Percentiles rank a stretch among this genome's conserved stretches.
phyloP scores from a whole-genome alignment of 495 filamentous ascomycete genomes.

The Neurospora sp. region DNA sequence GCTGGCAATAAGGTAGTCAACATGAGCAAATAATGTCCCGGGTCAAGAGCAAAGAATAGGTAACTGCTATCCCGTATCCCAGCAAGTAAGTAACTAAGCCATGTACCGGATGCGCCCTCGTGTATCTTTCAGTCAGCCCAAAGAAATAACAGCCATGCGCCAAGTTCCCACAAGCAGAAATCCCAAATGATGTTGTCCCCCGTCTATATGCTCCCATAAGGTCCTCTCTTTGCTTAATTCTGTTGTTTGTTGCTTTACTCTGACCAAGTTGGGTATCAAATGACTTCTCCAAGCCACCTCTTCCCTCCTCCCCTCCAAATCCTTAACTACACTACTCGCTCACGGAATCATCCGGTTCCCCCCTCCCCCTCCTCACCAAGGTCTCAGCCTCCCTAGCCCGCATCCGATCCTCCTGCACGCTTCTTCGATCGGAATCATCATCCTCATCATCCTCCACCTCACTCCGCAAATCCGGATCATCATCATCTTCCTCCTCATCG shows the following conservation, averaged over 20 bases:
- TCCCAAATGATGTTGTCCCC: not conserved
- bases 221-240: not conserved
- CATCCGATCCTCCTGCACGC: conserved; percentile 17
- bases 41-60: not conserved
- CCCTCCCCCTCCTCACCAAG: conserved; percentile 3
- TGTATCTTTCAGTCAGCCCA: not conserved
- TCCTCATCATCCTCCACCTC: conserved; percentile 22
- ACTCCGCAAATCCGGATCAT: conserved; percentile 4
- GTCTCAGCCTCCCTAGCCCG: conserved; percentile 8
- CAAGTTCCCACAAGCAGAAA: not conserved
- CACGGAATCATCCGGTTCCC: not conserved
- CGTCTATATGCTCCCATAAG: not conserved
- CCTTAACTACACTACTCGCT: not conserved
- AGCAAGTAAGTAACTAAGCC: not conserved
- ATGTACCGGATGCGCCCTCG: not conserved
- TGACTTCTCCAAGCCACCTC: not conserved
- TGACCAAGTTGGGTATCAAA: not conserved
- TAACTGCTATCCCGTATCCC: not conserved
- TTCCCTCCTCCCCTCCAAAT: not conserved
- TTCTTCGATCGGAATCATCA: conserved; percentile 19
- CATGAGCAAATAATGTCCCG: not conserved
- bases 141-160: not conserved
- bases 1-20: not conserved
- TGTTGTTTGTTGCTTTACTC: not conserved
- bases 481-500: conserved; percentile 4